A percentile compares a stretch with the other conserved stretches of the same genome.
These are phyloP conservation scores for Fraxinus angustifolia DNA, from an alignment of 305 asterid genomes.

Conservation along the genomic window DNA sequence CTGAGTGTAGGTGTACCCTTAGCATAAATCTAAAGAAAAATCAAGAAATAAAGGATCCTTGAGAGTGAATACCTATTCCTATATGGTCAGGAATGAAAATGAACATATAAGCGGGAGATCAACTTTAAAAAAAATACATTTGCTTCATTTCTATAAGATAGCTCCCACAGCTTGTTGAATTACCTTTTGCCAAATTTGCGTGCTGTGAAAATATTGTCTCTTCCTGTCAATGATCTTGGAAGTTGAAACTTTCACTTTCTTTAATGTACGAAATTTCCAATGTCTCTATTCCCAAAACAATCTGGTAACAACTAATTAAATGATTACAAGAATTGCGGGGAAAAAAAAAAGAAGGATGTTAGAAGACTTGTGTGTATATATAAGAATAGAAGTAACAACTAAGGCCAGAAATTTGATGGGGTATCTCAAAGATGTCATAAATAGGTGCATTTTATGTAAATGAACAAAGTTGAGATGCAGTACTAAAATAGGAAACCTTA, in stretches of 20 bases:
- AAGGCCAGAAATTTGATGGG: not conserved
- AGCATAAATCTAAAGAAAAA: not conserved
- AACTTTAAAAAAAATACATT: not conserved
- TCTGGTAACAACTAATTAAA: not conserved
- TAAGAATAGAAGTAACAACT: not conserved
- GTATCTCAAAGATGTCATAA: not conserved
- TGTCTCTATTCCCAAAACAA: not conserved
- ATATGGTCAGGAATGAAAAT: not conserved
- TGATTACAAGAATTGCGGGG: not conserved
- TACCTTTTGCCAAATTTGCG: not conserved
- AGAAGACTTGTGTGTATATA: not conserved
- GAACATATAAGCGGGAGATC: not conserved
- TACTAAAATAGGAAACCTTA: not conserved
- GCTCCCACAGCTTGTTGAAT: not conserved
- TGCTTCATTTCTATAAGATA: not conserved
- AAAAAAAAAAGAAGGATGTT: not conserved
- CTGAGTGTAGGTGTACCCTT: too few species aligned
- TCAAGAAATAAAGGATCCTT: not conserved
- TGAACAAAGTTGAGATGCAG: not conserved
- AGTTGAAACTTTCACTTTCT: not conserved
- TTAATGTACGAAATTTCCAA: not conserved
- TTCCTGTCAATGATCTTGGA: not conserved
- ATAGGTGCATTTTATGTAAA: constrained; percentile 1
- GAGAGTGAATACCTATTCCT: not conserved
- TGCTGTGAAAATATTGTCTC: not conserved